These are phyloP conservation scores for Starmerella sp. DNA, from an alignment of 805 yeast species.

Conservation along the genomic window DNA sequence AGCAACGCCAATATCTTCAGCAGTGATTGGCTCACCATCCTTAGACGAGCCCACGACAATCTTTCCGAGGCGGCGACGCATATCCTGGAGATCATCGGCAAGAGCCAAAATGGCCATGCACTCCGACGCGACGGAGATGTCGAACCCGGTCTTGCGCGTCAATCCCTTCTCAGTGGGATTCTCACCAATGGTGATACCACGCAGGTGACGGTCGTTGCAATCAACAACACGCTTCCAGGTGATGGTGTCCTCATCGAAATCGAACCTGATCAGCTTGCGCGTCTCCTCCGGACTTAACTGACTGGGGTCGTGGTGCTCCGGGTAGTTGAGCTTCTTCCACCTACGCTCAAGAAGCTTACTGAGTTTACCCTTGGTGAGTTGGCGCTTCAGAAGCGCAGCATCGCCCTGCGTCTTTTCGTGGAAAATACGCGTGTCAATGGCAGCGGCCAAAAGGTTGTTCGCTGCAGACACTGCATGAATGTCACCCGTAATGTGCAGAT, in stretches of 20 bases:
- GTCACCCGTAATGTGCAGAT: conserved; percentile 95
- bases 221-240: conserved; percentile 91
- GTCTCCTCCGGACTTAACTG: conserved; percentile 69
- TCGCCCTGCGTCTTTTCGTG: conserved; percentile 84
- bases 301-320: conserved; percentile 57
- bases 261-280: conserved; percentile 62
- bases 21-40: conserved; percentile 73
- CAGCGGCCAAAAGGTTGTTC: conserved; percentile 87
- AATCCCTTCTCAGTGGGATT: conserved; percentile 89
- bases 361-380: conserved; percentile 70
- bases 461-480: conserved; percentile 95
- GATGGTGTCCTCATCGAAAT: conserved; percentile 80
- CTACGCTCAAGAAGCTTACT: conserved; percentile 48
- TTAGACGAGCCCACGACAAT: conserved; percentile 78
- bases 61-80: conserved; percentile 76
- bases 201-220: conserved; percentile 81
- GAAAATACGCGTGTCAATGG: conserved; percentile 93
- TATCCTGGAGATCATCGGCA: conserved; percentile 62
- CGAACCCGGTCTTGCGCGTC: conserved; percentile 81
- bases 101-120: conserved; percentile 92
- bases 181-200: conserved; percentile 81
- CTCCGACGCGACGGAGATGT: conserved; percentile 92
- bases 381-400: conserved; percentile 56
- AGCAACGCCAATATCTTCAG: conserved; percentile 88
- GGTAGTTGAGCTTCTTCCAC: conserved; percentile 64